These are phyloP conservation scores for Endocarpon pusillum DNA, from an alignment of 495 filamentous ascomycete species.

Conservation along the genomic window DNA sequence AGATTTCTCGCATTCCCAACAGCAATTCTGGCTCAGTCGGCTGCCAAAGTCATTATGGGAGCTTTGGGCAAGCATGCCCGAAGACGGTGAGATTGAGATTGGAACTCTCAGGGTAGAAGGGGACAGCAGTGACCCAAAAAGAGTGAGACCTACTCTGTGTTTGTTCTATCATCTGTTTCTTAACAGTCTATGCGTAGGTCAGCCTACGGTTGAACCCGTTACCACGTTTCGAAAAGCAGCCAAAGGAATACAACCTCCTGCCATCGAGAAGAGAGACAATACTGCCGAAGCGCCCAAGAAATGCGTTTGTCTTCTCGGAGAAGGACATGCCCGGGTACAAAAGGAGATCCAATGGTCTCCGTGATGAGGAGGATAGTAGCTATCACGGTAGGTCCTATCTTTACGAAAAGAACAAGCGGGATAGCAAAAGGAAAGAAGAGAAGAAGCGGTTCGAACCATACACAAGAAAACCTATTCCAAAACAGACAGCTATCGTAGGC, in stretches of 20 bases:
- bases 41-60: conserved; percentile 69
- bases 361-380: conserved; percentile 26
- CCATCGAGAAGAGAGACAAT: background rate
- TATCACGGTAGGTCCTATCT: conserved; percentile 29
- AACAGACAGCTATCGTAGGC: conserved; percentile 65
- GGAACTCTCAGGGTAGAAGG: conserved; percentile 57
- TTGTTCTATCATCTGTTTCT: background rate
- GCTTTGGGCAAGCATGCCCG: conserved; percentile 37
- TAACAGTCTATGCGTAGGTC: conserved; percentile 15
- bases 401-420: conserved; percentile 30
- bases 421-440: conserved; percentile 29
- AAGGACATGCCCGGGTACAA: conserved; percentile 73
- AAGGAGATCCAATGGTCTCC: conserved; percentile 14
- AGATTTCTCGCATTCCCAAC: conserved; percentile 44
- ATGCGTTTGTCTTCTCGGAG: conserved; percentile 82
- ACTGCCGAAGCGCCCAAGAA: conserved; percentile 34
- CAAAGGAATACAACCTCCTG: conserved; percentile 70
- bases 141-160: conserved; percentile 20
- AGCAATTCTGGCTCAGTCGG: conserved; percentile 53
- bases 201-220: conserved; percentile 35
- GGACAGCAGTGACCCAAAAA: conserved; percentile 31
- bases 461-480: conserved; percentile 62
- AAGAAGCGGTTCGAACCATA: conserved; percentile 51
- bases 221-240: conserved; percentile 44
- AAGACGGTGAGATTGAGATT: conserved; percentile 49